Conservation (phyloP, 1,284 basidiomycete species). For the Ceratobasidium papillatum region DNA sequence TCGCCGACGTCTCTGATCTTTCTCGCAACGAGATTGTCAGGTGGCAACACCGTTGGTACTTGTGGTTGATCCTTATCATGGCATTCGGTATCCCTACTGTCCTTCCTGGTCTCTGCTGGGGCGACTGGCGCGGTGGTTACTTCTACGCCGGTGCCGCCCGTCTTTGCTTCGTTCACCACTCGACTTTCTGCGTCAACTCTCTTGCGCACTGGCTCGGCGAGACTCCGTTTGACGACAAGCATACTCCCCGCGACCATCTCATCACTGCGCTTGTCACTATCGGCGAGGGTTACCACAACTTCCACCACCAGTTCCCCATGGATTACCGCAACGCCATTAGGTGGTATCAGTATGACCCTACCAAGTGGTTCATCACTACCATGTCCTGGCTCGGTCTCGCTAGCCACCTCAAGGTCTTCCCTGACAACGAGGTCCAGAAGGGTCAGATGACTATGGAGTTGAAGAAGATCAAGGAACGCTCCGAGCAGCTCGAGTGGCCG, state of each 20-base stretch:
- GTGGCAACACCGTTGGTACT: conserved; percentile 89
- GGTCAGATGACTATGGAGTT: conserved; percentile 93
- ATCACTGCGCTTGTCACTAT: conserved; percentile 87
- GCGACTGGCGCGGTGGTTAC: conserved; percentile 84
- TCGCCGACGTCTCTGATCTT: conserved; percentile 87
- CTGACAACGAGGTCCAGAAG: conserved; percentile 91
- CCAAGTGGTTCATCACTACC: conserved; percentile 90
- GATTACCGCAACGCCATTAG: conserved; percentile 93
- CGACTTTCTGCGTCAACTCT: conserved; percentile 84
- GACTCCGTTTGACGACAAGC: conserved; percentile 92
- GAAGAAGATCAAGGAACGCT: conserved; percentile 77
- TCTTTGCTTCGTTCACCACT: conserved; percentile 88
- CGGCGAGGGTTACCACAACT: conserved; percentile 96
- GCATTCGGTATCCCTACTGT: conserved; percentile 78
- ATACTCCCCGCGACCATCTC: conserved; percentile 89
- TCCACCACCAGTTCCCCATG: conserved; percentile 94
- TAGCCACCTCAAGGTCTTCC: conserved; percentile 89
- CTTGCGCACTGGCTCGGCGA: conserved; percentile 95
- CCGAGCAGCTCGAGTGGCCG: conserved; percentile 81
- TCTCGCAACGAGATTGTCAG: conserved; percentile 77
- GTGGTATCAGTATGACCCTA: conserved; percentile 91
- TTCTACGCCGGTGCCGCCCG: conserved; percentile 84
- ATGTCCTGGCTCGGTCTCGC: conserved; percentile 76
- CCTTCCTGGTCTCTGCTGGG: conserved; percentile 83
- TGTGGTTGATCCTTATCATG: conserved; percentile 74